Conservation (phyloP, 169 alveolate species). For the Plasmodium ovale region DNA sequence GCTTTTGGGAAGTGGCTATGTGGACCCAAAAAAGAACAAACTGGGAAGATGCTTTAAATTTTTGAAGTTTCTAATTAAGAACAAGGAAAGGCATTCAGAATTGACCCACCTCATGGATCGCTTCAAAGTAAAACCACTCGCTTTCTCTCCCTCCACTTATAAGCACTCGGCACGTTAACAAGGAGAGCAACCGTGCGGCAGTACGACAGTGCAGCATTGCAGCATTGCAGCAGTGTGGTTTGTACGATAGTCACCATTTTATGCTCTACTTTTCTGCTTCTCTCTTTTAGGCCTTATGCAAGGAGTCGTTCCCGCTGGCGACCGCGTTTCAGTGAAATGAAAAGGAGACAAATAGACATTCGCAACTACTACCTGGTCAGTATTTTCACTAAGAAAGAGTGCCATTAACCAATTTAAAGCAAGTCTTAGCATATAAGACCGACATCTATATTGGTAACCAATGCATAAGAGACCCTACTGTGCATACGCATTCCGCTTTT, state of each 20-base stretch:
- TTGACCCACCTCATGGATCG: conserved; percentile 10
- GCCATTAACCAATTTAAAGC: too few relatives aligned
- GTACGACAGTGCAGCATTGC: too few relatives aligned
- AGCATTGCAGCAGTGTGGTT: too few relatives aligned
- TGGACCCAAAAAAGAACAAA: conserved; percentile 56
- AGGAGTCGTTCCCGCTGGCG: conserved; percentile 40
- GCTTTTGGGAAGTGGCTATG: conserved; percentile 6
- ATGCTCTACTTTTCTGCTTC: background rate
- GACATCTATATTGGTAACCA: too few relatives aligned
- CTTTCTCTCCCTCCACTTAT: background rate
- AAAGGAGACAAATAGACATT: too few relatives aligned
- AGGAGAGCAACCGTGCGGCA: background rate
- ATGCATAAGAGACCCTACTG: too few relatives aligned
- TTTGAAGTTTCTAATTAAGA: conserved; percentile 43
- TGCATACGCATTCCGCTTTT: too few relatives aligned
- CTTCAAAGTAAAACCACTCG: conserved; percentile 26
- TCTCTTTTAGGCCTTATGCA: conserved; percentile 24
- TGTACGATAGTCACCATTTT: background rate
- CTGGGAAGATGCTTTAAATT: conserved; percentile 68
- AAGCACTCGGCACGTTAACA: background rate
- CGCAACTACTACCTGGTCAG: too few relatives aligned
- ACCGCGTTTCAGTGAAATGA: conserved; percentile 63
- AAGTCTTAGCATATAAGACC: too few relatives aligned
- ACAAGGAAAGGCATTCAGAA: conserved; percentile 3
- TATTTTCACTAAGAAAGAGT: too few relatives aligned